phyloP scores from a whole-genome alignment of 257 asterid genomes.

The Plectranthus barbatus region DNA sequence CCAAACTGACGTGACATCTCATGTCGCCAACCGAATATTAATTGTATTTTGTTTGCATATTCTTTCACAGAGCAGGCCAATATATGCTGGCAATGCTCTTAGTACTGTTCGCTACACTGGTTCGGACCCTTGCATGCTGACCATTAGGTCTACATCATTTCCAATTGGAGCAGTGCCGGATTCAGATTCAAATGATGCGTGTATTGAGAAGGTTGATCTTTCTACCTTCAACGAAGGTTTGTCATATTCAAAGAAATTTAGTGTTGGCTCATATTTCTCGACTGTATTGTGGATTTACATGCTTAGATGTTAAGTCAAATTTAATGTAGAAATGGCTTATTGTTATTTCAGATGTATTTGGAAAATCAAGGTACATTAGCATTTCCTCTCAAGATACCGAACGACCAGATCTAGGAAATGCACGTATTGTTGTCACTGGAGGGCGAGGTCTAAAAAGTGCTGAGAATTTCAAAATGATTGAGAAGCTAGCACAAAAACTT shows the following conservation, averaged over 20 bases:
- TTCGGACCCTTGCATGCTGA: slow-evolving; percentile 83
- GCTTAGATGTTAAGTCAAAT: slow-evolving; percentile 4
- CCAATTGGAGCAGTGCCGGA: slow-evolving; percentile 29
- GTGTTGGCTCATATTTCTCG: neutral
- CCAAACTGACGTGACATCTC: neutral
- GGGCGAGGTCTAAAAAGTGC: slow-evolving; percentile 94
- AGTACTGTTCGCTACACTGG: slow-evolving; percentile 80
- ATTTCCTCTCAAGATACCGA: slow-evolving; percentile 76
- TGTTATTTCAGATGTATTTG: slow-evolving; percentile 50
- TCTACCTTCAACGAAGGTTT: slow-evolving; percentile 68
- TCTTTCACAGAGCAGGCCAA: slow-evolving; percentile 60
- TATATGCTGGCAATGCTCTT: slow-evolving; percentile 97
- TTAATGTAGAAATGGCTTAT: neutral
- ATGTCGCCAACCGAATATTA: neutral
- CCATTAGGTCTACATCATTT: slow-evolving; percentile 83
- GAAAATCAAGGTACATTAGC: slow-evolving; percentile 60
- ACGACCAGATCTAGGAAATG: slow-evolving; percentile 90
- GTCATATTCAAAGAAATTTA: slow-evolving; percentile 15
- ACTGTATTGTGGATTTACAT: neutral
- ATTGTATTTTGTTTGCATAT: slow-evolving; percentile 4
- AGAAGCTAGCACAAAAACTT: slow-evolving; percentile 89
- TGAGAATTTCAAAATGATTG: slow-evolving; percentile 85
- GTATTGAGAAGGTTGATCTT: slow-evolving; percentile 71
- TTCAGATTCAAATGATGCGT: slow-evolving; percentile 44
- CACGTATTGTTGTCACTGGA: slow-evolving; percentile 77